Percentiles rank a stretch among this genome's conserved stretches.
These are phyloP conservation scores for Hymenoscyphus occultus DNA, from an alignment of 2,329 filamentous ascomycete genomes.

Conservation along the genomic window DNA sequence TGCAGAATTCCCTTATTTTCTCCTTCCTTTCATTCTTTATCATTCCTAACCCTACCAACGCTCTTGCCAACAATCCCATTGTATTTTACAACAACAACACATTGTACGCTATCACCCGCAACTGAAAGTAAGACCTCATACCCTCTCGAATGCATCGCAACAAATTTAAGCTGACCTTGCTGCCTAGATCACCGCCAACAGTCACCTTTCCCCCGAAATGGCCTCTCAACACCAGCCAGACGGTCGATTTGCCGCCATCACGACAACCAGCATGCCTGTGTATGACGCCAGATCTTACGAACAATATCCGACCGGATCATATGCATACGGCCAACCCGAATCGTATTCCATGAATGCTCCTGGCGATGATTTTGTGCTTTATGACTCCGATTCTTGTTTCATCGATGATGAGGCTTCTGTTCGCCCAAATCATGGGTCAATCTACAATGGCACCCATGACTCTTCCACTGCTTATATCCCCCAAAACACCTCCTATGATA, in stretches of 20 bases:
- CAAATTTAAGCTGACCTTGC: constrained; percentile 3
- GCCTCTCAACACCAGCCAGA: background rate
- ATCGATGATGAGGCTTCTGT: constrained; percentile 8
- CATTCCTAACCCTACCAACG: background rate
- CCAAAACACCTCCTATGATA: background rate
- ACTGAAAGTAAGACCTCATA: constrained; percentile 2
- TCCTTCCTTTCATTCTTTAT: constrained; percentile 1
- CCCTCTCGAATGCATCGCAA: background rate
- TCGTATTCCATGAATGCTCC: background rate
- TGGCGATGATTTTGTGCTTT: constrained; percentile 6
- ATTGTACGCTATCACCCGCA: background rate
- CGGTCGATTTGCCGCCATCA: constrained; percentile 4
- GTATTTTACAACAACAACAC: background rate
- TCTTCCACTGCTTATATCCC: background rate
- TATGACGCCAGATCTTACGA: background rate
- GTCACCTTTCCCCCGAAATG: background rate
- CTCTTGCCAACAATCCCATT: constrained; percentile 5
- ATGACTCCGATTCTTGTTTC: background rate
- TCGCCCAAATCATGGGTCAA: background rate
- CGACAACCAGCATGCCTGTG: background rate
- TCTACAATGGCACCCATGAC: background rate
- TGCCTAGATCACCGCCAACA: constrained; percentile 8
- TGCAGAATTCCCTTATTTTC: constrained; percentile 6
- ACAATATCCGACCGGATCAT: background rate
- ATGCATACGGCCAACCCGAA: constrained; percentile 1